Evolutionary conservation across 2,329 filamentous ascomycete genomes (phyloP).

Genomic region (Alternaria brassicae): DNA sequence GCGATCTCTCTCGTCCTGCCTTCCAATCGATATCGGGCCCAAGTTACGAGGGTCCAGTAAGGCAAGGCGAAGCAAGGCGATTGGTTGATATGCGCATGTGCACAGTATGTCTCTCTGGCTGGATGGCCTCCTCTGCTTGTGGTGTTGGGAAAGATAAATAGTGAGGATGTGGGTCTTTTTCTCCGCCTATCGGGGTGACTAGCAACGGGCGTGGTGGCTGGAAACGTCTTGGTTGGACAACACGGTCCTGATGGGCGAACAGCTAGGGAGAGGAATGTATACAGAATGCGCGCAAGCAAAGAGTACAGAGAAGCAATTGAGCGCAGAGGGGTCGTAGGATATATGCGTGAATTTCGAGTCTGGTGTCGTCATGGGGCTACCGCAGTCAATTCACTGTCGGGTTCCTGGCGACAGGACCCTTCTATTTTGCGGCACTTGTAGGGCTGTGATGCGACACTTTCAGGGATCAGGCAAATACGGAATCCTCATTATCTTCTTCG

Average conservation of each 20-base stretch:
- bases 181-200: slow-evolving; percentile 24
- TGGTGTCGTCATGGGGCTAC: slow-evolving; percentile 14
- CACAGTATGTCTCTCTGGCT: slow-evolving; percentile 27
- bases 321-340: background rate
- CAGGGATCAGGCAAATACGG: background rate
- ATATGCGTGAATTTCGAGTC: slow-evolving; percentile 4
- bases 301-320: slow-evolving; percentile 6
- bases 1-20: slow-evolving; percentile 18
- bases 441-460: slow-evolving; percentile 7
- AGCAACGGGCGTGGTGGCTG: slow-evolving; percentile 24
- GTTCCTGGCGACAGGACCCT: slow-evolving; percentile 13
- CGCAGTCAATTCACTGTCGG: slow-evolving; percentile 10
- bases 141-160: slow-evolving; percentile 22
- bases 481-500: background rate
- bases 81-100: slow-evolving; percentile 33
- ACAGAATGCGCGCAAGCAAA: slow-evolving; percentile 2
- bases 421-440: slow-evolving; percentile 12
- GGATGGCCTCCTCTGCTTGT: slow-evolving; percentile 18
- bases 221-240: slow-evolving; percentile 24
- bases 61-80: slow-evolving; percentile 14
- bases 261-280: slow-evolving; percentile 5
- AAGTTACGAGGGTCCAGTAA: slow-evolving; percentile 22
- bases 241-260: slow-evolving; percentile 14
- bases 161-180: slow-evolving; percentile 26
- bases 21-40: slow-evolving; percentile 13